Evolutionary conservation across 345 rosid species (phyloP).

Genomic region (Carallia pectinifolia): DNA sequence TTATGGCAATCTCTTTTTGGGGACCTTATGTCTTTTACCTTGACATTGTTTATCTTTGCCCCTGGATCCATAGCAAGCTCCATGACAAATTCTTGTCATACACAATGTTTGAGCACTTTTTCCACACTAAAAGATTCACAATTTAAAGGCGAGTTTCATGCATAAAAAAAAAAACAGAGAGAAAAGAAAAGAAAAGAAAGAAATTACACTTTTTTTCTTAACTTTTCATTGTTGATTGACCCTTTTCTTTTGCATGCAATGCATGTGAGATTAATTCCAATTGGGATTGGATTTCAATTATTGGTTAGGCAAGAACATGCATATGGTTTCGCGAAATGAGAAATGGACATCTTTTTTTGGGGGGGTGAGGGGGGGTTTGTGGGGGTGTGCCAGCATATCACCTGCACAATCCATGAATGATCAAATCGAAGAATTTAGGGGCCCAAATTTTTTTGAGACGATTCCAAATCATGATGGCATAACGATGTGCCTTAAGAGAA

Average conservation of each 20-base stretch:
- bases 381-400: constrained; percentile 32
- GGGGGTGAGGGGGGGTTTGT: constrained; percentile 3
- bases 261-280: constrained; percentile 17
- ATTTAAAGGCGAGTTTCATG: constrained; percentile 24
- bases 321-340: constrained; percentile 8
- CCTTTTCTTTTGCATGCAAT: constrained; percentile 18
- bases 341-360: constrained; percentile 28
- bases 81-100: no score
- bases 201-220: background rate
- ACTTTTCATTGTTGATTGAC: constrained; percentile 17
- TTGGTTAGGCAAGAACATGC: constrained; percentile 30
- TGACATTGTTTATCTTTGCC: no score
- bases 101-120: no score
- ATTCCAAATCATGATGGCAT: constrained; percentile 7
- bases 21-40: no score
- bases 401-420: constrained; percentile 6
- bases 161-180: background rate
- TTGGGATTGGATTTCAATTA: constrained; percentile 22
- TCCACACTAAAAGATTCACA: background rate
- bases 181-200: background rate
- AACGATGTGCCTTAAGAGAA: background rate
- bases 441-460: constrained; percentile 26
- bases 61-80: no score
- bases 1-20: no score
- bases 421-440: constrained; percentile 14